Percentiles rank a stretch among this genome's conserved stretches.
Conservation (phyloP, 2,329 filamentous ascomycete species). For the Arthrocladium fulminans region DNA sequence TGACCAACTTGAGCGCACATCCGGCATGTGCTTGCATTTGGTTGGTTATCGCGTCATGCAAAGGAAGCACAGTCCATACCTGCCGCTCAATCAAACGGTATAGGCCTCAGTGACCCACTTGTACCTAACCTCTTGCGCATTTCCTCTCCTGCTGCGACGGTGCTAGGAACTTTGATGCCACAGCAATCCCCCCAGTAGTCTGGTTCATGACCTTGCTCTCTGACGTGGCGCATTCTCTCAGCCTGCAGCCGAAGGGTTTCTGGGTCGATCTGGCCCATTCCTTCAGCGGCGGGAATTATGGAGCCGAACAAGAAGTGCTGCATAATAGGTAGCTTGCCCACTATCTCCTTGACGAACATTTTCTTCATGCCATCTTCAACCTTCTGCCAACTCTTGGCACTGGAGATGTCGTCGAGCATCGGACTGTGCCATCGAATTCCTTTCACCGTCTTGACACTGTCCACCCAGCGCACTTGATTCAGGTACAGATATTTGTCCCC, state of each 20-base stretch:
- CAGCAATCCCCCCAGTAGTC: conserved; percentile 88
- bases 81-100: conserved; percentile 37
- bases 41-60: too few relatives aligned
- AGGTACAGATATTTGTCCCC: conserved; percentile 78
- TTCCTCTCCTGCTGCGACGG: conserved; percentile 81
- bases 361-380: conserved; percentile 90
- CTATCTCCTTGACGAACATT: conserved; percentile 91
- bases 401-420: conserved; percentile 96
- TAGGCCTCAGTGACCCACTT: conserved; percentile 54
- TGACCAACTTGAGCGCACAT: too few relatives aligned
- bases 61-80: too few relatives aligned
- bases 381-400: conserved; percentile 81
- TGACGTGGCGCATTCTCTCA: conserved; percentile 58
- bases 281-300: conserved; percentile 67
- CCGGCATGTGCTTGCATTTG: too few relatives aligned
- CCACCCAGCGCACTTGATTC: conserved; percentile 86
- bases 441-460: conserved; percentile 91
- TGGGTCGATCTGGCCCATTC: conserved; percentile 57
- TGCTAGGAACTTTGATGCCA: conserved; percentile 93
- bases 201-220: conserved; percentile 51
- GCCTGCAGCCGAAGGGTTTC: conserved; percentile 36
- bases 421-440: conserved; percentile 92
- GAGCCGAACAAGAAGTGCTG: conserved; percentile 95
- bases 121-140: conserved; percentile 61
- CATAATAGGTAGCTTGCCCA: conserved; percentile 93